phyloP scores from a whole-genome alignment of 2,329 filamentous ascomycete species.

The Scleromitrula shiraiana region DNA sequence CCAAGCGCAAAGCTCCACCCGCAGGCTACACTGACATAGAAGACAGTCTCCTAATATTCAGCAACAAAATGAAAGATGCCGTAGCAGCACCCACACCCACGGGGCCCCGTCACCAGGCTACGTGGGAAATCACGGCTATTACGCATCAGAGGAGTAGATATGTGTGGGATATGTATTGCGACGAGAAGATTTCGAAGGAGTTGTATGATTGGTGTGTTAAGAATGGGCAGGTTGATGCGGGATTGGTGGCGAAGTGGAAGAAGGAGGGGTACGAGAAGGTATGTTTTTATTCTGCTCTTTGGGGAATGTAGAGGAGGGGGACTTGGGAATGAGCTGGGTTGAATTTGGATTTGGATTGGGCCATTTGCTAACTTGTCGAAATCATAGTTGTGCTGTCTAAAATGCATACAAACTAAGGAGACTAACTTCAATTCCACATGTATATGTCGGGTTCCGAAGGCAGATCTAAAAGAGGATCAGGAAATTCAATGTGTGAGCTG shows the following conservation, averaged over 20 bases:
- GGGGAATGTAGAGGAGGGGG: too few species aligned
- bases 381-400: conserved; percentile 83
- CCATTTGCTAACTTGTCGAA: conserved; percentile 1
- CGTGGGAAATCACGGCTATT: conserved; percentile 98
- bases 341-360: neutral
- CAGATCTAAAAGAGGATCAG: conserved; percentile 82
- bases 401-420: conserved; percentile 98
- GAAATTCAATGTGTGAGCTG: conserved; percentile 92
- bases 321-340: neutral
- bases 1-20: conserved; percentile 73
- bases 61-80: conserved; percentile 90
- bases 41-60: conserved; percentile 76
- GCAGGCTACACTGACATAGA: conserved; percentile 85
- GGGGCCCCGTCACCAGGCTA: conserved; percentile 76
- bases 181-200: conserved; percentile 85
- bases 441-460: conserved; percentile 88
- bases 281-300: conserved; percentile 24
- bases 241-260: conserved; percentile 99
- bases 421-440: conserved; percentile 98
- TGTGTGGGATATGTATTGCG: conserved; percentile 96
- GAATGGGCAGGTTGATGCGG: conserved; percentile 90
- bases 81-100: conserved; percentile 80
- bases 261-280: conserved; percentile 98
- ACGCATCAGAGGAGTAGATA: conserved; percentile 86
- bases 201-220: conserved; percentile 96